phyloP scores from a whole-genome alignment of 2,329 filamentous ascomycete genomes.

The Nothophaeocryptopus gaeumannii region DNA sequence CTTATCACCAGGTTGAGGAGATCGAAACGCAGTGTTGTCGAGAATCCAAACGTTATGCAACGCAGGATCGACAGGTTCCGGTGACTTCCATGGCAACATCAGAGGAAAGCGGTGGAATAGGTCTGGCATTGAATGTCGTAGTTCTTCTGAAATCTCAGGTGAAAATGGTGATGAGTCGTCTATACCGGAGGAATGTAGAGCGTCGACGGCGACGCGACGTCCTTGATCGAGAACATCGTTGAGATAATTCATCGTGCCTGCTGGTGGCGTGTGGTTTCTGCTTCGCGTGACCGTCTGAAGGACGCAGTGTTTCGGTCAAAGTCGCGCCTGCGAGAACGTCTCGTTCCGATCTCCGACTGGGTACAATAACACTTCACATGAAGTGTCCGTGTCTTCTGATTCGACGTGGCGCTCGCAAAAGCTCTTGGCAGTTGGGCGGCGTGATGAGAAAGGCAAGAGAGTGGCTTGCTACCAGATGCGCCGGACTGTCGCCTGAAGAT shows the following conservation, averaged over 20 bases:
- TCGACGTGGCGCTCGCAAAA: no score
- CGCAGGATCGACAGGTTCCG: conserved; percentile 52
- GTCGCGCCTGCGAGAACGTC: no score
- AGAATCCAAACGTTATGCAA: conserved; percentile 80
- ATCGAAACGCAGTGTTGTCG: conserved; percentile 79
- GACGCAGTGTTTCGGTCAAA: neutral
- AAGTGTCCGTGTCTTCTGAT: no score
- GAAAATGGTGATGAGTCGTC: conserved; percentile 31
- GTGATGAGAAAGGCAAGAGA: no score
- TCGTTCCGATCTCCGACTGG: no score
- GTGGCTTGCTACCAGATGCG: no score
- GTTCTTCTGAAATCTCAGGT: conserved; percentile 33
- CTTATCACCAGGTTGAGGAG: conserved; percentile 28
- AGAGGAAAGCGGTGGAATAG: conserved; percentile 49
- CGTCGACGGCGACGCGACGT: conserved; percentile 29
- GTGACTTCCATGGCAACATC: conserved; percentile 44
- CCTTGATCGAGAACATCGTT: conserved; percentile 28
- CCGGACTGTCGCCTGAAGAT: no score
- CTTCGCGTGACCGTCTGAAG: neutral
- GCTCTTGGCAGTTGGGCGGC: no score
- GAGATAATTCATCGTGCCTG: conserved; percentile 27
- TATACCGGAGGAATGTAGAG: conserved; percentile 26
- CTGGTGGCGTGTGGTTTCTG: conserved; percentile 12
- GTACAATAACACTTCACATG: no score
- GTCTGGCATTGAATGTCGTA: conserved; percentile 33